Percentiles rank a stretch among this genome's conserved stretches.
Evolutionary conservation across 495 filamentous ascomycete genomes (phyloP).

Genomic region (Xylaria nigripes): DNA sequence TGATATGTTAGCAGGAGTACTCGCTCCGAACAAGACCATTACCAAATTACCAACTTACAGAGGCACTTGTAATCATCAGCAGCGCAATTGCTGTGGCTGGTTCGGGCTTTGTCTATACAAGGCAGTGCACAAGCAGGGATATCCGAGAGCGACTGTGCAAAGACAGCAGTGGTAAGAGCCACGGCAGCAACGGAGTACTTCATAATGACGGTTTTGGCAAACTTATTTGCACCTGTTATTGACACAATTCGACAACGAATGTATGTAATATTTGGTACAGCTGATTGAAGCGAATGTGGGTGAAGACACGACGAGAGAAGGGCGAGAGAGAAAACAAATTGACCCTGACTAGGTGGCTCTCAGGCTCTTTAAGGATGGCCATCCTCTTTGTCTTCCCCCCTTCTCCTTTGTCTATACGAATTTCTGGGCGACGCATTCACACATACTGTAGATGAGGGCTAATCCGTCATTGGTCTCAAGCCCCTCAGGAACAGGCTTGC

Average conservation of each 20-base stretch:
- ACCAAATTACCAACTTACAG: slow-evolving; percentile 22
- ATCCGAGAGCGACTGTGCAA: slow-evolving; percentile 28
- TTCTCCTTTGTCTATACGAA: neutral
- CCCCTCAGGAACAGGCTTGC: slow-evolving; percentile 3
- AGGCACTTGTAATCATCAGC: slow-evolving; percentile 32
- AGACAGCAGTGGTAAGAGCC: slow-evolving; percentile 20
- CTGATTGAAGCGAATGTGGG: slow-evolving; percentile 6
- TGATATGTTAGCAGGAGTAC: neutral
- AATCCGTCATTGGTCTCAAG: neutral
- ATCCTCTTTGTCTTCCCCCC: neutral
- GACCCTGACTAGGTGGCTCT: neutral
- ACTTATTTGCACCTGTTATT: neutral
- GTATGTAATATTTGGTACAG: neutral
- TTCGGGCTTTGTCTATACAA: slow-evolving; percentile 30
- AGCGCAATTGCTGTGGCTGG: slow-evolving; percentile 22
- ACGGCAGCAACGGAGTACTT: slow-evolving; percentile 27
- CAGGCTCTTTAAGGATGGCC: slow-evolving; percentile 1
- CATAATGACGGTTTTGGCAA: slow-evolving; percentile 24
- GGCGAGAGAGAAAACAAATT: neutral
- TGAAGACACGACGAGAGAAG: neutral
- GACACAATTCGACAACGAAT: slow-evolving; percentile 1
- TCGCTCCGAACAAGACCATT: neutral
- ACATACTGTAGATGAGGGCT: neutral
- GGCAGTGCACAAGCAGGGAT: slow-evolving; percentile 32
- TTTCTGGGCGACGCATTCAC: neutral